Evolutionary conservation across 2,329 filamentous ascomycete genomes (phyloP).

Genomic region (Xylaria sp.): DNA sequence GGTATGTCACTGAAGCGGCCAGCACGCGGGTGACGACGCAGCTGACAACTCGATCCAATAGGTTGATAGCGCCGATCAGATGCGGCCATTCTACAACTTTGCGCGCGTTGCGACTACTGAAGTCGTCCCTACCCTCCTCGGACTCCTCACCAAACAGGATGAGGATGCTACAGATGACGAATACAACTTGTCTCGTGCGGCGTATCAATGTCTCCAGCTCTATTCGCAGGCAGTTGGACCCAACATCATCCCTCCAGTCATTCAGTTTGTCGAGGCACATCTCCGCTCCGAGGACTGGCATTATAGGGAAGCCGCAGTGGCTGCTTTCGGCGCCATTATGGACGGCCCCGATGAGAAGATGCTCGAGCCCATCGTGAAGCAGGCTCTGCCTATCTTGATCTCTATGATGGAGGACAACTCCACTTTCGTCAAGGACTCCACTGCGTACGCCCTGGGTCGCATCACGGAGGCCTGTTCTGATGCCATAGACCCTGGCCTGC

Average conservation of each 20-base stretch:
- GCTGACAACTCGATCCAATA: constrained; percentile 34
- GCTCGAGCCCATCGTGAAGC: constrained; percentile 91
- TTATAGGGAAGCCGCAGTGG: constrained; percentile 90
- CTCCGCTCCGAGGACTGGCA: constrained; percentile 93
- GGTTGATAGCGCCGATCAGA: constrained; percentile 76
- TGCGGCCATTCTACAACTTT: constrained; percentile 95
- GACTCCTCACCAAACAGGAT: constrained; percentile 92
- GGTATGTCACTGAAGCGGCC: constrained; percentile 46
- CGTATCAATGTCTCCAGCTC: constrained; percentile 94
- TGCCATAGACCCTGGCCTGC: constrained; percentile 81
- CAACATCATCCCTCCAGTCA: constrained; percentile 81
- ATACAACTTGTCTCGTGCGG: constrained; percentile 93
- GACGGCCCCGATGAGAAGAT: constrained; percentile 94
- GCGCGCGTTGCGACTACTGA: constrained; percentile 89
- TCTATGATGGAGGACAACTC: constrained; percentile 88
- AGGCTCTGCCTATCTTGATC: constrained; percentile 89
- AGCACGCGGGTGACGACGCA: constrained; percentile 8
- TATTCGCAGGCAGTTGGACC: constrained; percentile 90
- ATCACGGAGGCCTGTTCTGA: constrained; percentile 94
- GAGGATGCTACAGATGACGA: constrained; percentile 96
- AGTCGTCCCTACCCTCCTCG: constrained; percentile 88
- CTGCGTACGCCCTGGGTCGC: constrained; percentile 91
- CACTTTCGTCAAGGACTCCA: constrained; percentile 91
- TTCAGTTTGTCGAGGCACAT: constrained; percentile 89
- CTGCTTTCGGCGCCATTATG: constrained; percentile 98